Conservation (phyloP, 768 basidiomycete genomes). For the Lentinula sp. region DNA sequence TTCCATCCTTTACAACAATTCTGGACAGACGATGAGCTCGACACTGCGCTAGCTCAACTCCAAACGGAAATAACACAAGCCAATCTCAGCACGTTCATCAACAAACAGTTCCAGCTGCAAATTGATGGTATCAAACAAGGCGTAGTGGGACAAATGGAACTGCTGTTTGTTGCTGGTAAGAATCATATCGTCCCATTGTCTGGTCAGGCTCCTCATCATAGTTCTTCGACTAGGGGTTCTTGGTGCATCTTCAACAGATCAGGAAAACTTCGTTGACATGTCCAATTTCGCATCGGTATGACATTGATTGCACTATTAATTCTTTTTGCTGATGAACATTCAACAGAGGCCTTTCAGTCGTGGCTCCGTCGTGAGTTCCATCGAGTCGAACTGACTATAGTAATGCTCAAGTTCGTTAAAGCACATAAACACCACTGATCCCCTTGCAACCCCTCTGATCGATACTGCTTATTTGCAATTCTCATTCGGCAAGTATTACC, state of each 20-base stretch:
- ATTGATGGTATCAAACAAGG: not conserved
- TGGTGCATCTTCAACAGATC: not conserved
- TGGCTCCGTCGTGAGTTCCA: not conserved
- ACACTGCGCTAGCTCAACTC: not conserved
- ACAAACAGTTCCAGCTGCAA: not conserved
- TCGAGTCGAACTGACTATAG: not conserved
- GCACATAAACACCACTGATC: conserved; percentile 7
- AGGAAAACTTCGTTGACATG: not conserved
- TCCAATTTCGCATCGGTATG: not conserved
- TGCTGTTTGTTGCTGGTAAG: not conserved
- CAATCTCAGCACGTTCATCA: not conserved
- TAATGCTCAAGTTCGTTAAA: not conserved
- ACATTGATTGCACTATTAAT: not conserved
- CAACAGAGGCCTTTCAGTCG: conserved; percentile 1
- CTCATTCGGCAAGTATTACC: not conserved
- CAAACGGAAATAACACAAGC: not conserved
- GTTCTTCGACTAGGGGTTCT: not conserved
- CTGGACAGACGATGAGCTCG: not conserved
- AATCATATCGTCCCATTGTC: not conserved
- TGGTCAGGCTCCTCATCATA: not conserved
- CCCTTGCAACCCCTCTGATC: not conserved
- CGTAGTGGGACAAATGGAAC: not conserved
- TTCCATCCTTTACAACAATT: not conserved
- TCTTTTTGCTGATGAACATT: not conserved
- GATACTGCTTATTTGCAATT: conserved; percentile 3